Percentiles rank a stretch among this genome's conserved stretches.
Conservation (phyloP, 495 filamentous ascomycete species). For the Neurospora pannonica region DNA sequence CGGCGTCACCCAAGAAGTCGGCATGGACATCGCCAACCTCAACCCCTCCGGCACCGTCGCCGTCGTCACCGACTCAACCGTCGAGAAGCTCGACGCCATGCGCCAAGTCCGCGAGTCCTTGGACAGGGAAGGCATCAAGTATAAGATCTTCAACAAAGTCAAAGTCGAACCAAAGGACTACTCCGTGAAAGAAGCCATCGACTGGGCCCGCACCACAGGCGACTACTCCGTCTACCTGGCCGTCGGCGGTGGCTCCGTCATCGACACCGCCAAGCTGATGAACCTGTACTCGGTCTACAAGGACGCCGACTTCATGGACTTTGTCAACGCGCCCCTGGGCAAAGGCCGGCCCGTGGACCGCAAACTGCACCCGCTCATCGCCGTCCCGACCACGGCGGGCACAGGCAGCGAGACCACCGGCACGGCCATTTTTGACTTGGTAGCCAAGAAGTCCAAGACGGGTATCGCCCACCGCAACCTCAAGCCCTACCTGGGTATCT, state of each 20-base stretch:
- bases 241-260: slow-evolving; percentile 81
- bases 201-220: slow-evolving; percentile 49
- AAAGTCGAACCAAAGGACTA: slow-evolving; percentile 88
- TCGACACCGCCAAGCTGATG: slow-evolving; percentile 97
- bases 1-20: slow-evolving; percentile 92
- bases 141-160: slow-evolving; percentile 67
- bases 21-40: slow-evolving; percentile 96
- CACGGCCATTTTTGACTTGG: slow-evolving; percentile 95
- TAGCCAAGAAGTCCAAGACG: slow-evolving; percentile 80
- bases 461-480: slow-evolving; percentile 91
- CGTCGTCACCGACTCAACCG: slow-evolving; percentile 79
- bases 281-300: slow-evolving; percentile 88
- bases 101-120: slow-evolving; percentile 71
- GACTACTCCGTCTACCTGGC: slow-evolving; percentile 70
- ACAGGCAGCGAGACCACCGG: slow-evolving; percentile 95
- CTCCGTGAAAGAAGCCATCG: slow-evolving; percentile 80
- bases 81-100: slow-evolving; percentile 75
- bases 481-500: slow-evolving; percentile 92
- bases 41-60: slow-evolving; percentile 66
- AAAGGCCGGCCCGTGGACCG: slow-evolving; percentile 75
- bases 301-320: slow-evolving; percentile 86
- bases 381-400: slow-evolving; percentile 90
- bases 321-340: slow-evolving; percentile 92
- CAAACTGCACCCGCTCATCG: slow-evolving; percentile 74
- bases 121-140: slow-evolving; percentile 65